Evolutionary conservation across 108 stramenopile species (phyloP), one percentile per base, ranked within the genome.

Genomic region (Cyclotella kingstonii): DNA sequence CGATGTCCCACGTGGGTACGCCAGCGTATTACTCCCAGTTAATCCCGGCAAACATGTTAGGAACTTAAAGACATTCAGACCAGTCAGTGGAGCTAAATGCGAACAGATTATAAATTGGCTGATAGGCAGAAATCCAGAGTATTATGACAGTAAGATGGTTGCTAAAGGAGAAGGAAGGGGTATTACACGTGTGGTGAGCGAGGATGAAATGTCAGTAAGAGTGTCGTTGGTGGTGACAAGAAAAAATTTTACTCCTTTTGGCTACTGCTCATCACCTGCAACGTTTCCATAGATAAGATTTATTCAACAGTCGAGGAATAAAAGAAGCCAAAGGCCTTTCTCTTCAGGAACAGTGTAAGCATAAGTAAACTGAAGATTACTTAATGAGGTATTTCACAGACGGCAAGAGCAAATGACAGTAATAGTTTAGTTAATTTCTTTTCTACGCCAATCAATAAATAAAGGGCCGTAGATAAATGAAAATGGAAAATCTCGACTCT

Each of bases 1-100:
- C 11, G 89, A 92, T 56, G 78, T 85, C 36, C 55, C 90, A 0
- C 62, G 81, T 28, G 93, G 93, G 3, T 94, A 94, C 63, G 85
- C 90, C 3, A 81, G 83, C 11, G 53, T 90, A 2, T 41, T 92
- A 7, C 44, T 92, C 4, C 93, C 93, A 1, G 68, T 84, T 10
- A 66, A 54, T 21, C 76, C 85, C 0, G 89, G 91, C 4, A 48
- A 45, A 34, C 81, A 90, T 41, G 59, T 49, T 14, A 65, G 69
- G 5, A 63, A 60, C 5, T 53, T 89, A 27, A 75, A 83, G 36
- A 73, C 80, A 48, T 92, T 88, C 53, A 60, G 79, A 12, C 93
- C 93, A 0, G 63, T 88, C 25, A 75, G 72, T 18, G 63, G 69
- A 17, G 76, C 52, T 10, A 63, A 43, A 21, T 57, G 71, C 28